Evolutionary conservation across 192 early-diverging fungal genomes (phyloP).

Genomic region (Podila clonocystis): DNA sequence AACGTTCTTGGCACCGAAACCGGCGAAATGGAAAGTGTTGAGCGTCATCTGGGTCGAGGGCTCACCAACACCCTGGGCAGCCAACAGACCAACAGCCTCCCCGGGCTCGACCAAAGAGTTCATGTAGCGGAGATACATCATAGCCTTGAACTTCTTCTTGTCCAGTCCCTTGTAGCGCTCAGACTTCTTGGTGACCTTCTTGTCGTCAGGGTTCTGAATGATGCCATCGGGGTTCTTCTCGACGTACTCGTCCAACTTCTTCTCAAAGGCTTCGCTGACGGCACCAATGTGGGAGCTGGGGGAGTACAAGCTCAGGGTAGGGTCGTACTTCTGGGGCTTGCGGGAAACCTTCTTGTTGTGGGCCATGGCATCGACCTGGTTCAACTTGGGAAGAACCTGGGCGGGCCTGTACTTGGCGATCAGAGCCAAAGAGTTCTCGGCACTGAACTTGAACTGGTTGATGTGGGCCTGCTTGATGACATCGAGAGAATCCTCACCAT

Average conservation of each 20-base stretch:
- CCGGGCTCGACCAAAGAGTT: constrained; percentile 95
- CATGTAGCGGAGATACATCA: constrained; percentile 97
- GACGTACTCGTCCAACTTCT: constrained; percentile 73
- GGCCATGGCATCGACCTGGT: constrained; percentile 76
- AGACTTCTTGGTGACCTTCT: constrained; percentile 62
- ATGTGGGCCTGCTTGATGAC: constrained; percentile 94
- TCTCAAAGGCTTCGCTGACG: constrained; percentile 88
- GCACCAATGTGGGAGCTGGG: constrained; percentile 89
- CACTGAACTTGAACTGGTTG: constrained; percentile 91
- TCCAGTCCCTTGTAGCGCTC: constrained; percentile 64
- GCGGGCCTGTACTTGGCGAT: constrained; percentile 83
- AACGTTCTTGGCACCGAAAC: constrained; percentile 96
- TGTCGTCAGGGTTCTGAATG: constrained; percentile 52
- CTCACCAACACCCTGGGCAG: constrained; percentile 98
- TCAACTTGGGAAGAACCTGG: constrained; percentile 69
- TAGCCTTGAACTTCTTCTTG: constrained; percentile 82
- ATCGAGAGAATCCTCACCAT: constrained; percentile 98
- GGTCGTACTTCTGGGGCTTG: constrained; percentile 76
- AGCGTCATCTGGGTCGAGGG: constrained; percentile 99
- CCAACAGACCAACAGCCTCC: constrained; percentile 96
- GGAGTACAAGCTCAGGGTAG: constrained; percentile 81
- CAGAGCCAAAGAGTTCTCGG: constrained; percentile 87
- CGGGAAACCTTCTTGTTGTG: constrained; percentile 84
- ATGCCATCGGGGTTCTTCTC: constrained; percentile 80
- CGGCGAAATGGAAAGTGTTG: constrained; percentile 99